Base-by-base conservation (phyloP, 2,329 filamentous ascomycete genomes). In the Monilinia fructigena region DNA sequence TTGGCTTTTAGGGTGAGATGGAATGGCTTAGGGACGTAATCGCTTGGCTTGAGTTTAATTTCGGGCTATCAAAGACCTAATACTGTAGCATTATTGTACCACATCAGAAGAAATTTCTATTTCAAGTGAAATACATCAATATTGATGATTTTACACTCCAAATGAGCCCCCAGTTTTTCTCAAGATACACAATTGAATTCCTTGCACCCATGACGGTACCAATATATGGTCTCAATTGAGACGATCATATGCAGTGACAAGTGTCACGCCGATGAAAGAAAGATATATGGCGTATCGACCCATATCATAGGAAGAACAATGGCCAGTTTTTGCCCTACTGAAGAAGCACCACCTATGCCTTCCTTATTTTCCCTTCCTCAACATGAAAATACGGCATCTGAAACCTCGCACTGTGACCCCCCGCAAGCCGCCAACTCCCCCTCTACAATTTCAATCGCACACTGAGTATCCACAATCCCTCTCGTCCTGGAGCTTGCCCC, bases 401-500 rank as follows among this genome's bases (percentile, higher is more conserved):
- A 5, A 52, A 18, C 10, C 55, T 45, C n/a, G 40, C 28, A 50
- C 31, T 45, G 5, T 40, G 23, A 26, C 52, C 50, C 23, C 20
- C 45, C 20, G 38, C 45, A 26, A 26, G 40, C 48, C 23, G n/a
- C 31, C 16, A 69, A 23, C 14, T 65, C 67, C 20, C 66, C 59
- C 12, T 58, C 68, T 20, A 70, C 71, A 5, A 72, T 69, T 16
- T 64, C 63, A 31, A 70, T 61, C 16, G 71, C 72, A 56, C 72
- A 68, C 12, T 70, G 66, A 3, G 70, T 69, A 64, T 75, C 71
- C 74, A 75, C 67, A 72, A 70, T 4, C 74, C 74, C 69, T 75
- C 74, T 53, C 71, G 55, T 45, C 73, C 71, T 6, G 69, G 71
- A 3, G 68, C 65, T 42, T 66, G 66, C 12, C 60, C 55, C 11